Evolutionary conservation across 2,329 filamentous ascomycete genomes (phyloP).

Genomic region (Pyricularia sp.): DNA sequence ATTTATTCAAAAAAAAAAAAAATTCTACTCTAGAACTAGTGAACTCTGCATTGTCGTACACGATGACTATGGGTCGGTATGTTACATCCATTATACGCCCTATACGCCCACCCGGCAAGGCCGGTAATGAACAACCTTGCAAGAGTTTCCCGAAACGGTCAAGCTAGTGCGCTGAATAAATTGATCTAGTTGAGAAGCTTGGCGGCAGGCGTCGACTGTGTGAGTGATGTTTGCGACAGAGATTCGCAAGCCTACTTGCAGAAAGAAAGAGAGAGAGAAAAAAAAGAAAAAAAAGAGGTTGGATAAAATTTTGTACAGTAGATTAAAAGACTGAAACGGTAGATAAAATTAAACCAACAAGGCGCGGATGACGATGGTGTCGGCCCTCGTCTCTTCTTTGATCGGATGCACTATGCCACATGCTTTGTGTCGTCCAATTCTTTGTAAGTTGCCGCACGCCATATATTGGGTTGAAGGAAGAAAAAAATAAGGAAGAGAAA

Average conservation of each 20-base stretch:
- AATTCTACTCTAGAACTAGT: too few relatives aligned
- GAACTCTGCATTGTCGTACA: neutral
- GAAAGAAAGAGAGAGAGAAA: neutral
- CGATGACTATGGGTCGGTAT: neutral
- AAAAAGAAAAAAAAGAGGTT: neutral
- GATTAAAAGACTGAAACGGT: neutral
- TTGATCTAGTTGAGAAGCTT: neutral
- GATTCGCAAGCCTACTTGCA: neutral
- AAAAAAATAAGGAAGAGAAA: neutral
- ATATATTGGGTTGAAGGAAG: neutral
- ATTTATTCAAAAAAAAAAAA: neutral
- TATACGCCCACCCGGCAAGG: neutral
- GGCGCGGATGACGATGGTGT: neutral
- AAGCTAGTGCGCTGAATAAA: neutral
- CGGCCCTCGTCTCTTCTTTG: neutral
- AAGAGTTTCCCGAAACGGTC: neutral
- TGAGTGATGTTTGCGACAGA: neutral
- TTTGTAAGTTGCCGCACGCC: neutral
- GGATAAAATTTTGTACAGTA: too few relatives aligned
- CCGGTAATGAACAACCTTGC: neutral
- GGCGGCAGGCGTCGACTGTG: neutral
- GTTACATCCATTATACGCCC: neutral
- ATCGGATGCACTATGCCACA: neutral
- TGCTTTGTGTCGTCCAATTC: neutral
- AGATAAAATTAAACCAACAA: neutral